These are phyloP conservation scores for Rachicladosporium sp. DNA, from an alignment of 2,329 filamentous ascomycete species.

Conservation along the genomic window DNA sequence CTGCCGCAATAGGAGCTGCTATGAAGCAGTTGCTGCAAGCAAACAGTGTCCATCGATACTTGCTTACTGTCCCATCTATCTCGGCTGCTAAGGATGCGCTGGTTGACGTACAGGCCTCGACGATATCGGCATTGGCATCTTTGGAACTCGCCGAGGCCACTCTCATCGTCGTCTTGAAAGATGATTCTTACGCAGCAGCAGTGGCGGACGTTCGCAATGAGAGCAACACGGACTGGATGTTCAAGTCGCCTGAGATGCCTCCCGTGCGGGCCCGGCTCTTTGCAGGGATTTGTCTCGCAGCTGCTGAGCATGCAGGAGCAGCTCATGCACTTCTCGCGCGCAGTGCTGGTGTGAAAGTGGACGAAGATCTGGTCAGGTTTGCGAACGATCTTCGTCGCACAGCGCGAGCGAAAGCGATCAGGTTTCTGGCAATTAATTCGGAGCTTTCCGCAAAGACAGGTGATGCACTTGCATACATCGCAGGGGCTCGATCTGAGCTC, in stretches of 20 bases:
- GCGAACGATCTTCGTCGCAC: conserved; percentile 62
- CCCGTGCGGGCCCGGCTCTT: conserved; percentile 83
- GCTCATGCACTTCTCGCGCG: conserved; percentile 43
- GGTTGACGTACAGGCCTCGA: conserved; percentile 31
- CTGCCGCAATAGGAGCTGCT: conserved; percentile 56
- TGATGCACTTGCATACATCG: conserved; percentile 75
- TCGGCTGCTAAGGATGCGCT: conserved; percentile 33
- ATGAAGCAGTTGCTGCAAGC: conserved; percentile 69
- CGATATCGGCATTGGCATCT: conserved; percentile 35
- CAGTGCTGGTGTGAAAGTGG: conserved; percentile 40
- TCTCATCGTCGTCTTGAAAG: conserved; percentile 77
- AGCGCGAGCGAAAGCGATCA: conserved; percentile 70
- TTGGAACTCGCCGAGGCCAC: conserved; percentile 80
- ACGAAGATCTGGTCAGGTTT: conserved; percentile 58
- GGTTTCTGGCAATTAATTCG: conserved; percentile 83
- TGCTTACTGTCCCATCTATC: conserved; percentile 38
- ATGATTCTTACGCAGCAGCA: conserved; percentile 79
- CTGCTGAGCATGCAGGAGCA: conserved; percentile 73
- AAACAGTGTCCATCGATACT: conserved; percentile 62
- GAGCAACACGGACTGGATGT: conserved; percentile 92
- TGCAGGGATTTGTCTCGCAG: conserved; percentile 74
- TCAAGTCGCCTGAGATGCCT: conserved; percentile 73
- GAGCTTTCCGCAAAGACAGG: conserved; percentile 73
- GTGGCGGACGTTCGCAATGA: conserved; percentile 73
- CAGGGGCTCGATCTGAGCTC: conserved; percentile 62